These are phyloP conservation scores for Aspergillus sclerotialis DNA, from an alignment of 2,329 filamentous ascomycete species.

Conservation along the genomic window DNA sequence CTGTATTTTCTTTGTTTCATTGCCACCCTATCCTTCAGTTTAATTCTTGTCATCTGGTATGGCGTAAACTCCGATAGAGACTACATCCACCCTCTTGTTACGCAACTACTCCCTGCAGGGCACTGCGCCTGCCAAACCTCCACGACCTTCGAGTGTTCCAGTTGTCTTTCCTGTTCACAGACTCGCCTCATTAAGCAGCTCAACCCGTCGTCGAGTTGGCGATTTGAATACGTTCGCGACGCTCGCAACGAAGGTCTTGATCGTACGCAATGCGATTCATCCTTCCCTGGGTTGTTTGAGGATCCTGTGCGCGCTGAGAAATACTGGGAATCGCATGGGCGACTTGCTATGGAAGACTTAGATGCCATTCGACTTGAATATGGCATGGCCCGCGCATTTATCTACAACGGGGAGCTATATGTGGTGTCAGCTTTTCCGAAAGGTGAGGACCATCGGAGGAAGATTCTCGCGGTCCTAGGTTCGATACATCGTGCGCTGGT, in stretches of 20 bases:
- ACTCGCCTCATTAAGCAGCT: conserved; percentile 7
- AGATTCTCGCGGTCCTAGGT: conserved; percentile 37
- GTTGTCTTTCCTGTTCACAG: conserved; percentile 23
- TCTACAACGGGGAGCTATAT: conserved; percentile 26
- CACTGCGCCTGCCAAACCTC: conserved; percentile 33
- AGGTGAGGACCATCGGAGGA: conserved; percentile 31
- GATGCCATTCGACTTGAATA: conserved; percentile 19
- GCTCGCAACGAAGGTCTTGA: conserved; percentile 22
- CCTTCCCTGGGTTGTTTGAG: conserved; percentile 32
- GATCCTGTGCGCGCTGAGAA: conserved; percentile 23
- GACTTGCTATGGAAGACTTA: conserved; percentile 19
- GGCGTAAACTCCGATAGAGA: conserved; percentile 31
- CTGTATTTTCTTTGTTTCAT: conserved; percentile 15
- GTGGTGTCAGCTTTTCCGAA: conserved; percentile 22
- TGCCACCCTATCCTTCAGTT: conserved; percentile 11
- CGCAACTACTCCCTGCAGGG: conserved; percentile 32
- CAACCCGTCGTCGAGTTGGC: conserved; percentile 15
- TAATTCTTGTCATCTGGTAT: conserved; percentile 23
- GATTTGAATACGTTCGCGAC: conserved; percentile 26
- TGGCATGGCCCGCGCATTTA: conserved; percentile 30
- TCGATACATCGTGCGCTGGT: conserved; percentile 44
- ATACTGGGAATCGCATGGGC: conserved; percentile 22
- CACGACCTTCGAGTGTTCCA: conserved; percentile 32
- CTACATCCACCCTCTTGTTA: conserved; percentile 29
- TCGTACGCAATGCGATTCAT: conserved; percentile 20